Evolutionary conservation across 495 filamentous ascomycete species (phyloP).

Genomic region (Aspergillus nidulans): DNA sequence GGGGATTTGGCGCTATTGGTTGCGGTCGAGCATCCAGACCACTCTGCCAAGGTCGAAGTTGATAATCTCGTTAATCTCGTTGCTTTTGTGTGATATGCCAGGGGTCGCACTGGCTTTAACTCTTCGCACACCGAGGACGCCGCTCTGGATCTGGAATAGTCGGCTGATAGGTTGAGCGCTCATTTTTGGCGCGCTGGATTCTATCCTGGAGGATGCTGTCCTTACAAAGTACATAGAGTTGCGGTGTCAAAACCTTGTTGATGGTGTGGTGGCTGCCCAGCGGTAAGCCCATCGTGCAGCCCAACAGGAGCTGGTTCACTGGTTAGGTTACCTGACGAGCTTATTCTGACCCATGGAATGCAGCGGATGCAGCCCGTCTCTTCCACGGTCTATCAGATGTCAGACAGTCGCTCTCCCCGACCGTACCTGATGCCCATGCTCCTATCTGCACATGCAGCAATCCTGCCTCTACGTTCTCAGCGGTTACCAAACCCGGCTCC

Average conservation of each 20-base stretch:
- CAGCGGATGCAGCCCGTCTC: conserved; percentile 4
- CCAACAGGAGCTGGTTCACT: conserved; percentile 22
- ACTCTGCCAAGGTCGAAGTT: neutral
- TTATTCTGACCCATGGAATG: conserved; percentile 10
- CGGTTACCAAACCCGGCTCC: neutral
- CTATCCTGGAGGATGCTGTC: neutral
- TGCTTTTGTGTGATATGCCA: conserved; percentile 9
- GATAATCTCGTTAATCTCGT: neutral
- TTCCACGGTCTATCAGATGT: neutral
- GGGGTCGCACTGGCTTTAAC: conserved; percentile 4
- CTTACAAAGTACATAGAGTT: neutral
- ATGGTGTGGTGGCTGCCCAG: conserved; percentile 39
- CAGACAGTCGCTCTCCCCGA: neutral
- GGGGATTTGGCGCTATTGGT: conserved; percentile 3
- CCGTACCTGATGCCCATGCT: conserved; percentile 5
- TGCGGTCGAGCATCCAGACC: conserved; percentile 4
- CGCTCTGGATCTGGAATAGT: too few species aligned
- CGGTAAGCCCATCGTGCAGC: conserved; percentile 35
- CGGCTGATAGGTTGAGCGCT: too few species aligned
- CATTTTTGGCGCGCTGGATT: too few species aligned
- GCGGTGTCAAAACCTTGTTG: conserved; percentile 1
- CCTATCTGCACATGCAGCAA: neutral
- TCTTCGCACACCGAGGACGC: neutral
- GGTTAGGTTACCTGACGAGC: neutral
- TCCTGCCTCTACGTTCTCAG: neutral